A percentile compares a stretch with the other conserved stretches of the same genome.
Evolutionary conservation across 139 green algal species (phyloP).

Genomic region (Coelastrella sp.): DNA sequence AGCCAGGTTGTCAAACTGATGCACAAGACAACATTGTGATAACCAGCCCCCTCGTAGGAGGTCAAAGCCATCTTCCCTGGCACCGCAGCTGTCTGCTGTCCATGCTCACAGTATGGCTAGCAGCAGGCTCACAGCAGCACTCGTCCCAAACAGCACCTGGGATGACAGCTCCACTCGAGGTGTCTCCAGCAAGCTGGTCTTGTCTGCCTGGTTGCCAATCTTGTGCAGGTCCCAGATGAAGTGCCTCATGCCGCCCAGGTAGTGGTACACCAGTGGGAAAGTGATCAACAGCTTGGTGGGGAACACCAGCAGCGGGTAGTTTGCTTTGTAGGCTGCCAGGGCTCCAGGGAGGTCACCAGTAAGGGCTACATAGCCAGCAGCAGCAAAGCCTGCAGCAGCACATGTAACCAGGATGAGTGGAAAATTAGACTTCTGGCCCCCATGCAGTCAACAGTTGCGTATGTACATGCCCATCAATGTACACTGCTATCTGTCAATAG

Average conservation of each 20-base stretch:
- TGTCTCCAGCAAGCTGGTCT: conserved; percentile 80
- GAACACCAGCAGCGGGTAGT: conserved; percentile 73
- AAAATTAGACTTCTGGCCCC: no score
- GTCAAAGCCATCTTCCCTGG: no score
- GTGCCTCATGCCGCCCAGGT: conserved; percentile 85
- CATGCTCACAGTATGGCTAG: background rate
- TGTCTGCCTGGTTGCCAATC: conserved; percentile 78
- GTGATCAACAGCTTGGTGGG: conserved; percentile 79
- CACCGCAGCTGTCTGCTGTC: no score
- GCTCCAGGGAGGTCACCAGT: conserved; percentile 75
- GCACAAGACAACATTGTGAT: no score
- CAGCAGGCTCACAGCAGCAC: conserved; percentile 59
- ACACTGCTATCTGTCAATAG: no score
- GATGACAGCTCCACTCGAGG: conserved; percentile 63
- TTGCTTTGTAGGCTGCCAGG: conserved; percentile 69
- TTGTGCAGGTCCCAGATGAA: conserved; percentile 87
- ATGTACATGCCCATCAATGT: no score
- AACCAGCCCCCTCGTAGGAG: no score
- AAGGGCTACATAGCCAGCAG: conserved; percentile 75
- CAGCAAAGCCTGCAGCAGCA: conserved; percentile 64
- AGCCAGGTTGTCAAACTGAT: no score
- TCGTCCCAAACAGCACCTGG: conserved; percentile 67
- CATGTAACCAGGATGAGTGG: no score
- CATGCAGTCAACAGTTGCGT: no score
- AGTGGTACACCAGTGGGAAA: conserved; percentile 95